Conservation (phyloP, 352 stramenopile genomes). For the Pythium myriotylum region DNA sequence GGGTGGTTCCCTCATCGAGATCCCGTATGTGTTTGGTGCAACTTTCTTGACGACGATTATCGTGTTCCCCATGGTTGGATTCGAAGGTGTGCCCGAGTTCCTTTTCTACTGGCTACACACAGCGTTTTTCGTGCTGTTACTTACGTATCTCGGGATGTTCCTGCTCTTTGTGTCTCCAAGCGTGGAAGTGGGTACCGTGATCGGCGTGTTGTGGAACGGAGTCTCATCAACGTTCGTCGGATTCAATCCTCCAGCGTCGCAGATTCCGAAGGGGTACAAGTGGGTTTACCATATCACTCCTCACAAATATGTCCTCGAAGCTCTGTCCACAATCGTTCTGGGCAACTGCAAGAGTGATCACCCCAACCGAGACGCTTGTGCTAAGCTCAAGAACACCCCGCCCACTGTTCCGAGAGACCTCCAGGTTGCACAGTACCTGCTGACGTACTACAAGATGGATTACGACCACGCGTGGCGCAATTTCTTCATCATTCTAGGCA, state of each 20-base stretch:
- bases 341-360: slow-evolving; percentile 14
- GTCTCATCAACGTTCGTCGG: slow-evolving; percentile 74
- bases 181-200: slow-evolving; percentile 33
- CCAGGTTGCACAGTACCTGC: slow-evolving; percentile 39
- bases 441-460: slow-evolving; percentile 23
- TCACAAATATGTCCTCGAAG: slow-evolving; percentile 23
- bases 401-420: background rate
- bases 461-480: slow-evolving; percentile 2
- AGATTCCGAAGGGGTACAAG: slow-evolving; percentile 50
- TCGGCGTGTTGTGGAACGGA: slow-evolving; percentile 52
- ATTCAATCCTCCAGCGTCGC: slow-evolving; percentile 56
- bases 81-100: slow-evolving; percentile 20
- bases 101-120: slow-evolving; percentile 31
- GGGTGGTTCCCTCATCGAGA: slow-evolving; percentile 60
- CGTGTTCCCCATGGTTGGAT: slow-evolving; percentile 36
- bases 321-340: slow-evolving; percentile 24
- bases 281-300: slow-evolving; percentile 58
- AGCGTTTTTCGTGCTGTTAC: slow-evolving; percentile 26
- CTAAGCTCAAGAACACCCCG: slow-evolving; percentile 29
- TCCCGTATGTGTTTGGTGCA: slow-evolving; percentile 36
- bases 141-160: slow-evolving; percentile 31
- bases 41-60: slow-evolving; percentile 27
- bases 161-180: slow-evolving; percentile 1
- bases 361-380: too few species aligned
- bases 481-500: background rate